Conservation (phyloP, 768 basidiomycete genomes). For the Kwoniella shandongensis region DNA sequence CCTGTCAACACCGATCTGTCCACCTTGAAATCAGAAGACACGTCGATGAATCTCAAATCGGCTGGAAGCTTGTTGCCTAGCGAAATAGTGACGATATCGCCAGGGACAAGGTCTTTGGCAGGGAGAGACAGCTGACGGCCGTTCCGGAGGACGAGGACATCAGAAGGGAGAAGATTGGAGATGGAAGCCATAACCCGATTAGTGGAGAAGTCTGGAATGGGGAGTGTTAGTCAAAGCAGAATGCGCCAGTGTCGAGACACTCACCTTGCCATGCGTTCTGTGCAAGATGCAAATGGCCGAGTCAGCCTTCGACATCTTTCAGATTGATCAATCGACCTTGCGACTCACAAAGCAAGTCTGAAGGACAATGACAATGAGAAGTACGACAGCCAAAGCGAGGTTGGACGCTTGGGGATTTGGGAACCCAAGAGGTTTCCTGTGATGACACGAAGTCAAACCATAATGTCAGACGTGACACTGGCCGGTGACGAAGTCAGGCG, state of each 20-base stretch:
- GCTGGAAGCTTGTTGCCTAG: slow-evolving; percentile 53
- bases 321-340: too few species aligned
- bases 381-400: slow-evolving; percentile 64
- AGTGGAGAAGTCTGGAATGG: slow-evolving; percentile 59
- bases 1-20: slow-evolving; percentile 67
- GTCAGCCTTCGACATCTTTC: slow-evolving; percentile 4
- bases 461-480: not conserved
- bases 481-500: slow-evolving; percentile 12
- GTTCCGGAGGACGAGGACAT: slow-evolving; percentile 49
- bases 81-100: slow-evolving; percentile 45
- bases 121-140: slow-evolving; percentile 37
- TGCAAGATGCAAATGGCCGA: slow-evolving; percentile 34
- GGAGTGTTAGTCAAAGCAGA: not conserved
- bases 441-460: not conserved
- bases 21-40: slow-evolving; percentile 62
- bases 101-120: slow-evolving; percentile 48
- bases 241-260: not conserved
- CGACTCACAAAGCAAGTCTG: slow-evolving; percentile 44
- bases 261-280: slow-evolving; percentile 57
- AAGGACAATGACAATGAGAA: slow-evolving; percentile 56
- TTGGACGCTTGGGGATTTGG: slow-evolving; percentile 61
- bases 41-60: slow-evolving; percentile 57
- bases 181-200: slow-evolving; percentile 65
- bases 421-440: slow-evolving; percentile 64
- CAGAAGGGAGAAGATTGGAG: slow-evolving; percentile 51